Base-by-base conservation (phyloP, 352 stramenopile genomes). In the Phytopythium boreale region DNA sequence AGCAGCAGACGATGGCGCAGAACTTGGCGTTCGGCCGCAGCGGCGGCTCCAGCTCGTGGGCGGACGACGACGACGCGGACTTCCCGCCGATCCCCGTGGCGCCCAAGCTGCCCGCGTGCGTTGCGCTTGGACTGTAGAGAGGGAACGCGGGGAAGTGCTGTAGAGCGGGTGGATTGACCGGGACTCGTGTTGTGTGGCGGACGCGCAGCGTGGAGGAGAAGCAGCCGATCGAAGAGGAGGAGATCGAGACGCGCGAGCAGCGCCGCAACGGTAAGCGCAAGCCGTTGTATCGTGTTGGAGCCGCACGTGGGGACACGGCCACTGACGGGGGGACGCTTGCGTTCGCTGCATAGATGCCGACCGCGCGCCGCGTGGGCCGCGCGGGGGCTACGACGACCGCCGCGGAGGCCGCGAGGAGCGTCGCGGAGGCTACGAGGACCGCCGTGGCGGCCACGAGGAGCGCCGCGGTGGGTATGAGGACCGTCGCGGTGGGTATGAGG, bases 11-110 rank as follows among this genome's bases (percentile, higher is more conserved):
- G 37, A 89, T 88, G 77, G 79, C 83, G 65, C 79, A 85, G 69
- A 87, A 89, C 59, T 57, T 80, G 64, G 58, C 72, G 50, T 89
- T 89, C 64, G 74, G 70, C 43, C 64, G 72, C 61, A 61, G 72
- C 46, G 78, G 69, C 67, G 73, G 74, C 57, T 80, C 71, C 41
- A 87, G 68, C 73, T 92, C 83, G 22, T 95, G 86, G 86, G 86
- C 86, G 56, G 86, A 95, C 55, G 86, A 94, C 52, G 86, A 95
- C 59, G 84, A 91, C 60, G 58, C 75, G 37, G 84, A 93, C 62
- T 58, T 78, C 27, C 70, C 76, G 68, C 79, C 77, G 12, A 67
- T 89, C 20, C 73, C 76, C 15, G 67, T 74, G 12, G 52, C 63
- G 22, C 70, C 69, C 26, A 82, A 83, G 62, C 70, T 88, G 22